Percentiles rank a stretch among this genome's conserved stretches.
Evolutionary conservation across 768 basidiomycete genomes (phyloP).

Genomic region (Termitomyces sp.): DNA sequence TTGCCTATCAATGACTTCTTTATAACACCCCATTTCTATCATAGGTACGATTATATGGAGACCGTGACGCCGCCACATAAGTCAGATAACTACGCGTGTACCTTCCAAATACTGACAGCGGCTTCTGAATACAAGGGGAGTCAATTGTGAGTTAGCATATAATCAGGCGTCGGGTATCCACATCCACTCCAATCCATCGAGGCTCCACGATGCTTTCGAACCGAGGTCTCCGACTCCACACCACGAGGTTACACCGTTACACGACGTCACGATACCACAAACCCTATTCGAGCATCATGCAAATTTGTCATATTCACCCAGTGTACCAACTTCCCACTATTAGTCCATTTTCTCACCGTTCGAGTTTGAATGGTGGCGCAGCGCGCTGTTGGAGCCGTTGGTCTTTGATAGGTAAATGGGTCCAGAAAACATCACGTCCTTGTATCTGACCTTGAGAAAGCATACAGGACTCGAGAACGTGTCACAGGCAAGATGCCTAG

Average conservation of each 20-base stretch:
- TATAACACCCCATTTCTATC: too few relatives aligned
- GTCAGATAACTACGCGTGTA: background rate
- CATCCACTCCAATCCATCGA: too few relatives aligned
- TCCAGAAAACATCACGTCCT: background rate
- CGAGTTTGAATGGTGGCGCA: constrained; percentile 1
- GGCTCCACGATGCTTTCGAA: background rate
- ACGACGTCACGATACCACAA: background rate
- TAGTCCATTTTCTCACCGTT: background rate
- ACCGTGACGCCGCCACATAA: background rate
- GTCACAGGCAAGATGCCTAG: background rate
- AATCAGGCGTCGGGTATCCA: background rate
- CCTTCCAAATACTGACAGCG: background rate
- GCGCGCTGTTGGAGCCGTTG: background rate
- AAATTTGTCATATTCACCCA: background rate
- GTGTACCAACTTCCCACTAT: background rate
- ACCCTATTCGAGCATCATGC: background rate
- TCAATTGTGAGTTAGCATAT: too few relatives aligned
- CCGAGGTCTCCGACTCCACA: background rate
- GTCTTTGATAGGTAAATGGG: background rate
- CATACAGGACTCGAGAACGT: background rate
- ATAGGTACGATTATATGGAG: background rate
- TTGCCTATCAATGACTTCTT: background rate
- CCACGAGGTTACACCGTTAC: background rate
- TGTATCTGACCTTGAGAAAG: background rate
- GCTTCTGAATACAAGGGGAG: background rate